Evolutionary conservation across 2,329 filamentous ascomycete genomes (phyloP).

Genomic region (Davidsoniella eucalypti): DNA sequence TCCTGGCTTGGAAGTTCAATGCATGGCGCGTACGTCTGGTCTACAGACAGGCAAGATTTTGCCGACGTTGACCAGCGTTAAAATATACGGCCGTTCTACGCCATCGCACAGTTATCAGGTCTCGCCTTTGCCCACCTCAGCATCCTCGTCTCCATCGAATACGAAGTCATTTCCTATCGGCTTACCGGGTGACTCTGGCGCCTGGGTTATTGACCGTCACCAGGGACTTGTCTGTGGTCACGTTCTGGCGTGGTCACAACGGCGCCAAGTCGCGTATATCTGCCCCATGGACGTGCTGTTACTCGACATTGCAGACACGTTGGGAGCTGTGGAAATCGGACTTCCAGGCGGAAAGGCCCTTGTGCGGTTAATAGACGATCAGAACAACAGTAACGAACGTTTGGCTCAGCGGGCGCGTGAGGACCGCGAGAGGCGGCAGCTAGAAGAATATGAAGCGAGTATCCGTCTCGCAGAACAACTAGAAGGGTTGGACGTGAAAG

Average conservation of each 20-base stretch:
- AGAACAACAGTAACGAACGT: neutral
- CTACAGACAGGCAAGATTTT: conserved; percentile 65
- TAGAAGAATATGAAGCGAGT: conserved; percentile 1
- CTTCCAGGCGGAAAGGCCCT: conserved; percentile 45
- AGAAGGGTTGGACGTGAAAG: neutral
- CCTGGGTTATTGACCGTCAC: conserved; percentile 74
- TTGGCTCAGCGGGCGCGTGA: conserved; percentile 7
- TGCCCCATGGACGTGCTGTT: conserved; percentile 88
- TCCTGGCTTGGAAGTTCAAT: conserved; percentile 66
- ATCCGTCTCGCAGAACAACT: conserved; percentile 2
- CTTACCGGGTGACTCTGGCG: conserved; percentile 78
- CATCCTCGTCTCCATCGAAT: conserved; percentile 10
- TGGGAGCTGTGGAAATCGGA: conserved; percentile 53
- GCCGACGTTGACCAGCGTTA: conserved; percentile 64
- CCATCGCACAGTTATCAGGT: conserved; percentile 58
- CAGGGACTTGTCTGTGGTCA: conserved; percentile 76
- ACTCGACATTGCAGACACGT: conserved; percentile 64
- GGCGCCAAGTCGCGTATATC: conserved; percentile 73
- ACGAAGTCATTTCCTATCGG: conserved; percentile 28
- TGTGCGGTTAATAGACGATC: conserved; percentile 18
- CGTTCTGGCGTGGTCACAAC: conserved; percentile 72
- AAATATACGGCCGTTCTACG: conserved; percentile 68
- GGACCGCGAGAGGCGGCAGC: neutral
- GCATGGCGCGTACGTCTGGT: conserved; percentile 73
- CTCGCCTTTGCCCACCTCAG: conserved; percentile 14